Conservation (phyloP, 2,329 filamentous ascomycete species). For the Fusarium cicatricum region DNA sequence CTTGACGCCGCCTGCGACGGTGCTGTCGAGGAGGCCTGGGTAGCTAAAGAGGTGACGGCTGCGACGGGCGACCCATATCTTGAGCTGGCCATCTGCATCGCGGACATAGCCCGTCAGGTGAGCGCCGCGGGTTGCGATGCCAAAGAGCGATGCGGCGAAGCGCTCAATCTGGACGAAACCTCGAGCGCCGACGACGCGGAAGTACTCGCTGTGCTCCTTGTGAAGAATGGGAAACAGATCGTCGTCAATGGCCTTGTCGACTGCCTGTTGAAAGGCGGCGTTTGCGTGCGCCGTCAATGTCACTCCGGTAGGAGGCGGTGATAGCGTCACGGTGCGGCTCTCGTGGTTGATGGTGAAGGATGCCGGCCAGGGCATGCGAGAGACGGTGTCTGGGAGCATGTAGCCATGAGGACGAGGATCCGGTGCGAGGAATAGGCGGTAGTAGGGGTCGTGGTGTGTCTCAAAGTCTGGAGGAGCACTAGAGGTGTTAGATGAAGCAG, state of each 20-base stretch:
- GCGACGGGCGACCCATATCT: slow-evolving; percentile 77
- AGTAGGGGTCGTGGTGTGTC: slow-evolving; percentile 50
- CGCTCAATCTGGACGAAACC: slow-evolving; percentile 62
- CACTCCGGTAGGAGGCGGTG: slow-evolving; percentile 32
- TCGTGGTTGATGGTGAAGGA: slow-evolving; percentile 49
- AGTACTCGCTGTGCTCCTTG: slow-evolving; percentile 53
- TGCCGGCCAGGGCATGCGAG: slow-evolving; percentile 57
- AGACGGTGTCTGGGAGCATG: slow-evolving; percentile 55
- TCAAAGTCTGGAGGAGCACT: slow-evolving; percentile 59
- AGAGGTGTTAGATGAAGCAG: not conserved
- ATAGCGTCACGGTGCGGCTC: slow-evolving; percentile 45
- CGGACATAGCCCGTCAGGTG: slow-evolving; percentile 71
- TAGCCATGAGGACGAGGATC: slow-evolving; percentile 60
- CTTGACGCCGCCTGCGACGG: slow-evolving; percentile 79
- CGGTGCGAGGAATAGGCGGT: slow-evolving; percentile 54
- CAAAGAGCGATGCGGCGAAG: slow-evolving; percentile 69
- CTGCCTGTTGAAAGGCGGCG: slow-evolving; percentile 49
- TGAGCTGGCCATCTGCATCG: slow-evolving; percentile 54
- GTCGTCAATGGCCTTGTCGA: slow-evolving; percentile 49
- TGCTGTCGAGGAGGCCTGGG: slow-evolving; percentile 79
- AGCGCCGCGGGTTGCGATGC: slow-evolving; percentile 70
- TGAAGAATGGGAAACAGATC: slow-evolving; percentile 51
- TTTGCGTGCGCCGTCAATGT: slow-evolving; percentile 46
- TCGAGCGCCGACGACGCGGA: slow-evolving; percentile 51
- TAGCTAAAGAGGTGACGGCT: slow-evolving; percentile 75